These are phyloP conservation scores for Hylodesmum podocarpum DNA, from an alignment of 306 rosid genomes.

Conservation along the genomic window DNA sequence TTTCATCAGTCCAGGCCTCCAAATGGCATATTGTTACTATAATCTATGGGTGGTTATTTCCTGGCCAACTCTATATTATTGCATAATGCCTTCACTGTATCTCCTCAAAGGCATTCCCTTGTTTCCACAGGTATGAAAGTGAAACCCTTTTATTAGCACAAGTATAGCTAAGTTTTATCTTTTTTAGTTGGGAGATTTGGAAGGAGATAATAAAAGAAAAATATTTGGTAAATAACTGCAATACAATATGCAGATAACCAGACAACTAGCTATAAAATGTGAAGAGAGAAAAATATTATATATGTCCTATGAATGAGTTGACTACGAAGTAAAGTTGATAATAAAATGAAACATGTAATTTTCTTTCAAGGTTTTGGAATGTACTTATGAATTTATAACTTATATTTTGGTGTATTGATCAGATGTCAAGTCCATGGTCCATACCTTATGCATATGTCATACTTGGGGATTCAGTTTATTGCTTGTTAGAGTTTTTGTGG, in stretches of 20 bases:
- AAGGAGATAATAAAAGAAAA: too few relatives aligned
- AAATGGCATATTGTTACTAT: slow-evolving; percentile 48
- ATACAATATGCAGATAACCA: too few relatives aligned
- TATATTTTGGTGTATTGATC: slow-evolving; percentile 12
- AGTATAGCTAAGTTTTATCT: too few relatives aligned
- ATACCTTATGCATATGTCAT: slow-evolving; percentile 61
- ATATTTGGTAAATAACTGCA: too few relatives aligned
- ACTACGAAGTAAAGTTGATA: too few relatives aligned
- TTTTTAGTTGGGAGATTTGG: too few relatives aligned
- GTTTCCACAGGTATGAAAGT: slow-evolving; percentile 31
- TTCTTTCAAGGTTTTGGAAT: background rate
- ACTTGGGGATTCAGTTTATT: slow-evolving; percentile 32
- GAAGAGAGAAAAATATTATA: too few relatives aligned
- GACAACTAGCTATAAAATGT: too few relatives aligned
- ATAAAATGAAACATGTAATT: background rate
- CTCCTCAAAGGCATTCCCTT: slow-evolving; percentile 38
- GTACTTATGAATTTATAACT: background rate
- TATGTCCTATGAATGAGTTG: too few relatives aligned
- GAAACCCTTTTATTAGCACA: background rate
- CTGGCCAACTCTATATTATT: slow-evolving; percentile 36
- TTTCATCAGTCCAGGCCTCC: slow-evolving; percentile 55
- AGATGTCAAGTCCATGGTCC: slow-evolving; percentile 72
- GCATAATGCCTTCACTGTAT: slow-evolving; percentile 27
- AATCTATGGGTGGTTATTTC: slow-evolving; percentile 53
- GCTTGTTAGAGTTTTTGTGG: slow-evolving; percentile 56